These are phyloP conservation scores for Cucumis sativus DNA, from an alignment of 306 rosid genomes.

Conservation along the genomic window DNA sequence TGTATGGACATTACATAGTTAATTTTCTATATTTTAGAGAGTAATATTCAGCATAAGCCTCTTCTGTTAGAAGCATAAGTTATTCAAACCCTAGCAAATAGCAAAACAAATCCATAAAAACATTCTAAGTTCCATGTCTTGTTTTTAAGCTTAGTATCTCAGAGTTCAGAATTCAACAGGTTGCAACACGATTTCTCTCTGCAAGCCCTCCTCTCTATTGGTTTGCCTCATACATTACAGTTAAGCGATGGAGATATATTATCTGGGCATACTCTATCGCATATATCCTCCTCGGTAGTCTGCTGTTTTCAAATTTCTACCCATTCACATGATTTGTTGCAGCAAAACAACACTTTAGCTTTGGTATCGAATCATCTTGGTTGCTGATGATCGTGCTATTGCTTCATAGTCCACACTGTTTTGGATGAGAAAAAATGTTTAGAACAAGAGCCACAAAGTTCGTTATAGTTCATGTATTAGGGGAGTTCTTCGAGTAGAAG, in stretches of 20 bases:
- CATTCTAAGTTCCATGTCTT: not conserved
- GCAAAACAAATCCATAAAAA: not conserved
- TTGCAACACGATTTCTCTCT: constrained; percentile 84
- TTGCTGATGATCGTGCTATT: not conserved
- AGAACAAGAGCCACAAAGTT: not conserved
- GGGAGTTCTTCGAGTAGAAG: not conserved
- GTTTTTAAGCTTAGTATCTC: not conserved
- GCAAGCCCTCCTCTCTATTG: constrained; percentile 82
- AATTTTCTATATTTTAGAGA: not conserved
- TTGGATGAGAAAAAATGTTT: not conserved
- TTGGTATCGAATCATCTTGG: not conserved
- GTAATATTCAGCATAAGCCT: not conserved
- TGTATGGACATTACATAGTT: not conserved
- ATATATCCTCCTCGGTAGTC: constrained; percentile 74
- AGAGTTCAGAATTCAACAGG: constrained; percentile 28
- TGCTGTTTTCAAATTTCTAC: constrained; percentile 81
- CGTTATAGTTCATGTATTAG: not conserved
- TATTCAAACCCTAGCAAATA: not conserved
- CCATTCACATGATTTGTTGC: constrained; percentile 57
- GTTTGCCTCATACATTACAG: constrained; percentile 65
- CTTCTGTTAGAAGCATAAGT: not conserved
- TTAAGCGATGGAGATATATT: constrained; percentile 49
- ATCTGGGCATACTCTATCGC: constrained; percentile 72
- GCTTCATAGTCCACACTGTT: not conserved
- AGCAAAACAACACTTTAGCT: not conserved